phyloP scores from a whole-genome alignment of 305 asterid species.

The Petunia hybrid region DNA sequence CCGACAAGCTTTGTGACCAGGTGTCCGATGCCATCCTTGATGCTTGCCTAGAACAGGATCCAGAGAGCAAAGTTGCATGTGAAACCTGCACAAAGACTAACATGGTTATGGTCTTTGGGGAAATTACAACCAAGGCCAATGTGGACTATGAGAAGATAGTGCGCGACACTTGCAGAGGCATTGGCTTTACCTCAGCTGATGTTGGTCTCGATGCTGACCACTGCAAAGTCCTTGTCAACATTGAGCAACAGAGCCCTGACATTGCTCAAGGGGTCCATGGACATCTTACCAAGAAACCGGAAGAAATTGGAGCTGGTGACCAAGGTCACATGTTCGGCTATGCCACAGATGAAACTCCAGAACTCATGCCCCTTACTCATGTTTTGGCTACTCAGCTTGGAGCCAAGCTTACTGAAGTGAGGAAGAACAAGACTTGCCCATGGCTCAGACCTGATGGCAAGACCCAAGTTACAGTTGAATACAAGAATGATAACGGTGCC shows the following conservation, averaged over 20 bases:
- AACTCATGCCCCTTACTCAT: slow-evolving; percentile 42
- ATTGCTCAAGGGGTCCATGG: slow-evolving; percentile 51
- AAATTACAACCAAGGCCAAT: slow-evolving; percentile 44
- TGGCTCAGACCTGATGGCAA: slow-evolving; percentile 44
- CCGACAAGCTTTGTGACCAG: slow-evolving; percentile 48
- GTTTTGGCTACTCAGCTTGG: slow-evolving; percentile 42
- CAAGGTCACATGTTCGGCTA: slow-evolving; percentile 46
- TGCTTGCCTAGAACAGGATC: slow-evolving; percentile 47
- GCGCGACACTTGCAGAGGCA: slow-evolving; percentile 48
- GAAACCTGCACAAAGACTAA: slow-evolving; percentile 47
- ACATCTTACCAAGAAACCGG: slow-evolving; percentile 46
- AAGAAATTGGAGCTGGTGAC: slow-evolving; percentile 47
- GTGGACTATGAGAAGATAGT: slow-evolving; percentile 46
- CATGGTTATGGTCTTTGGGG: slow-evolving; percentile 48
- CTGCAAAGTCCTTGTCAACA: slow-evolving; percentile 48
- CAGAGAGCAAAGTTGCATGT: slow-evolving; percentile 48
- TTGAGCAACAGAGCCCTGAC: slow-evolving; percentile 49
- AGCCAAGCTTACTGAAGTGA: slow-evolving; percentile 43
- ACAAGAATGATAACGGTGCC: slow-evolving; percentile 38
- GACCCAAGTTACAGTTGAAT: slow-evolving; percentile 43
- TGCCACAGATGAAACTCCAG: slow-evolving; percentile 44
- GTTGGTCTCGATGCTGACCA: slow-evolving; percentile 47
- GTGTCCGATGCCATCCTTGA: slow-evolving; percentile 49
- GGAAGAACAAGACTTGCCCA: slow-evolving; percentile 42
- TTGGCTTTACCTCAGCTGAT: slow-evolving; percentile 44